Base-by-base conservation (phyloP, 441 rosid genomes). In the Oxalis stricta region DNA sequence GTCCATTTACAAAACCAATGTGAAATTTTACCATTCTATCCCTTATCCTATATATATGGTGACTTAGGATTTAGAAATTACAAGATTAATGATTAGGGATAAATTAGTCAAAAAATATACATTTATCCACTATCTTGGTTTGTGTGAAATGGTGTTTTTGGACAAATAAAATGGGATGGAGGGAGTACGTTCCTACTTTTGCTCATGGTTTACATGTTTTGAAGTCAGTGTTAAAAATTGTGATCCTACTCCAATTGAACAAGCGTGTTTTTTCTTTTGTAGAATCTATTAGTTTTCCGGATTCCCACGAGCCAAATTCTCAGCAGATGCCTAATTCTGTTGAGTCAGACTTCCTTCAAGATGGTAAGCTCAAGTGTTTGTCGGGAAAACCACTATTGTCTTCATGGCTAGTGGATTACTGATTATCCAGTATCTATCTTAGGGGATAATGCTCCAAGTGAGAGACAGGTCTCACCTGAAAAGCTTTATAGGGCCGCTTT, bases 401-500 rank as follows among this genome's bases (percentile, higher is more conserved):
- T 12, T 44, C 39, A 44, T 60, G 35, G 56, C 33, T 31, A 44
- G 55, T 38, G 35, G 59, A 72, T 69, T 43, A 73, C 40, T 45
- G 28, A 51, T 46, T 29, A 17, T 56, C 23, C 44, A 37, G 30
- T 58, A 55, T 3, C 71, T 58, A 40, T 48, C 63, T 45, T 55
- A 76, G 88, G 77, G 61, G 82, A 76, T 36, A 54, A 46, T 55
- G 69, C 40, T 53, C 61, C 61, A 18, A 36, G 39, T 33, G 76
- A 71, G 62, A 73, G 65, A 55, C 80, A 54, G 41, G 66, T 50
- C 21, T 64, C 78, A 43, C 75, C 88, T 53, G 82, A 70, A 50
- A 79, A 72, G 59, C 70, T 48, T 24, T 73, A 71, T 59, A 69
- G 84, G 63, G 77, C 84, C 41, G 84, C 88, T 31, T n/a, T 73